Conservation (phyloP, 345 rosid species). For the Syzygium oleosum region DNA sequence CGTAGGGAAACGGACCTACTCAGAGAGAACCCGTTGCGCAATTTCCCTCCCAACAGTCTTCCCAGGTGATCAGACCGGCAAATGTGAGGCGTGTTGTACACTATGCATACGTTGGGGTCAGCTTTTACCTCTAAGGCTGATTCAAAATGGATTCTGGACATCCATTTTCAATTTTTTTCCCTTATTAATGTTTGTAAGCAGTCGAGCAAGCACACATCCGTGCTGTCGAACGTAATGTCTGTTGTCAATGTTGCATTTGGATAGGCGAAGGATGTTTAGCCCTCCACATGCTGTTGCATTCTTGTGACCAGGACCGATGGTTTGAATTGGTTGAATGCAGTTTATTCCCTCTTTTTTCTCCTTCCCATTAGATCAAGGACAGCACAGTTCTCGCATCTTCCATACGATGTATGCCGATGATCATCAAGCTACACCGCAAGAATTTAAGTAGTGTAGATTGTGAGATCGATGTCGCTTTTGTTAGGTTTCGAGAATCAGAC, state of each 20-base stretch:
- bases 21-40: constrained; percentile 71
- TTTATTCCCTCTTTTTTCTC: background rate
- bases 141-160: background rate
- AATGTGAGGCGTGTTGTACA: background rate
- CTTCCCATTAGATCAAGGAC: background rate
- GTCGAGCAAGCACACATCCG: background rate
- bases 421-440: background rate
- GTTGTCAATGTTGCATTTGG: background rate
- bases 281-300: background rate
- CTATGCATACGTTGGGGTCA: background rate
- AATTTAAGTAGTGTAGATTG: background rate
- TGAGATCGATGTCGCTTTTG: background rate
- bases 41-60: constrained; percentile 66
- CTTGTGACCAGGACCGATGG: background rate
- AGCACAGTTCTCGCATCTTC: background rate
- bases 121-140: constrained; percentile 47
- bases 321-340: background rate
- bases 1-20: constrained; percentile 70
- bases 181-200: background rate
- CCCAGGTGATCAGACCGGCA: constrained; percentile 34
- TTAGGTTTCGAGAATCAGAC: background rate
- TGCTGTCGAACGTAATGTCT: background rate
- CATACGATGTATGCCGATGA: background rate
- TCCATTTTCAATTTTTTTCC: background rate
- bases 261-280: background rate